Conservation (phyloP, 495 filamentous ascomycete genomes). For the Penicillium subrubescens region DNA sequence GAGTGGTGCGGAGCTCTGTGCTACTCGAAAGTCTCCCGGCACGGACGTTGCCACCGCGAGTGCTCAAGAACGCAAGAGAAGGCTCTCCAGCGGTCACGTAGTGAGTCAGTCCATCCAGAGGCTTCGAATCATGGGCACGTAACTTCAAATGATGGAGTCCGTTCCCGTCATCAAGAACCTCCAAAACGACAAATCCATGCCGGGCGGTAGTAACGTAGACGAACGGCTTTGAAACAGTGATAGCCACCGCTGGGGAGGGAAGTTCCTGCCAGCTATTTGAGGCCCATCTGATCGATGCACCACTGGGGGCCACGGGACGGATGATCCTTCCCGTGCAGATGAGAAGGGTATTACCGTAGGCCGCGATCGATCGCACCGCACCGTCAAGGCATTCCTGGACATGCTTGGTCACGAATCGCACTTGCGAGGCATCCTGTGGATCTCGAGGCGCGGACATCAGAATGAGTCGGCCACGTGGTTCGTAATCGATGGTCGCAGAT, state of each 20-base stretch:
- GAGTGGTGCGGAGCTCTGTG: background rate
- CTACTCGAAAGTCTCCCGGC: slow-evolving; percentile 19
- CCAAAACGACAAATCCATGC: slow-evolving; percentile 44
- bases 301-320: slow-evolving; percentile 38
- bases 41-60: slow-evolving; percentile 39
- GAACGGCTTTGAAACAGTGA: slow-evolving; percentile 40
- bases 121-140: slow-evolving; percentile 35
- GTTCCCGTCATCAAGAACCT: slow-evolving; percentile 27
- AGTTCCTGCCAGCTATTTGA: slow-evolving; percentile 34
- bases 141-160: slow-evolving; percentile 25
- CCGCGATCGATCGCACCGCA: slow-evolving; percentile 46
- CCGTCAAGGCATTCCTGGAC: slow-evolving; percentile 35
- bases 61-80: slow-evolving; percentile 18
- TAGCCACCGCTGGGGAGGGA: slow-evolving; percentile 45
- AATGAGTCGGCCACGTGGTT: slow-evolving; percentile 37
- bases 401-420: slow-evolving; percentile 42
- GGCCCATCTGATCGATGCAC: slow-evolving; percentile 35
- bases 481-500: slow-evolving; percentile 13
- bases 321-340: slow-evolving; percentile 41
- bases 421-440: slow-evolving; percentile 25
- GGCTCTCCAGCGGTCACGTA: slow-evolving; percentile 28
- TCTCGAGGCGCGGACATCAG: slow-evolving; percentile 39
- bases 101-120: slow-evolving; percentile 45
- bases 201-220: slow-evolving; percentile 49
- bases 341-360: slow-evolving; percentile 44